A percentile compares a stretch with the other conserved stretches of the same genome.
Evolutionary conservation across 352 stramenopile genomes (phyloP).

Genomic region (Globisporangium cederbergense): DNA sequence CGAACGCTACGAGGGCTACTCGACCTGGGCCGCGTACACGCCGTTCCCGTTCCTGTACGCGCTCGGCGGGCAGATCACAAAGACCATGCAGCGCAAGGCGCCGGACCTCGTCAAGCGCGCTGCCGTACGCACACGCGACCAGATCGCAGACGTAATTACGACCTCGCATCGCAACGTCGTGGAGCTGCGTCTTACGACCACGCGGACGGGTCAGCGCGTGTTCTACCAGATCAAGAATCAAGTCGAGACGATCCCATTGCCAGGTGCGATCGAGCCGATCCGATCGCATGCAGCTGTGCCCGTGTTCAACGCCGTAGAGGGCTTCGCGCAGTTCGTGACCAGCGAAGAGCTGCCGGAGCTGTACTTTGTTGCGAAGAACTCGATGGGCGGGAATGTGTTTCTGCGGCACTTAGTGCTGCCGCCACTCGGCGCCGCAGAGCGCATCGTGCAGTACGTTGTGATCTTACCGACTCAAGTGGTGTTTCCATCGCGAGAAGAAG

Average conservation of each 20-base stretch:
- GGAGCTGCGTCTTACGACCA: conserved; percentile 56
- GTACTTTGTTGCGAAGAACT: conserved; percentile 84
- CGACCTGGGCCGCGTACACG: conserved; percentile 59
- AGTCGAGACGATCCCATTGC: conserved; percentile 49
- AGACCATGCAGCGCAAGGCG: conserved; percentile 73
- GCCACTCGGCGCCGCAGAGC: conserved; percentile 58
- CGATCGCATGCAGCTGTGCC: conserved; percentile 58
- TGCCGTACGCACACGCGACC: conserved; percentile 59
- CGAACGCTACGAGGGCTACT: conserved; percentile 53
- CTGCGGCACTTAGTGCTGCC: conserved; percentile 67
- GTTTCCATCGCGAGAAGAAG: conserved; percentile 75
- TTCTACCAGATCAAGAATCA: conserved; percentile 68
- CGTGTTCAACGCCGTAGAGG: conserved; percentile 64
- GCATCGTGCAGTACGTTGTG: conserved; percentile 67
- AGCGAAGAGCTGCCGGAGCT: conserved; percentile 81
- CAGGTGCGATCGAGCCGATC: conserved; percentile 44
- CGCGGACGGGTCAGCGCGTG: conserved; percentile 48
- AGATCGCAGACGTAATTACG: conserved; percentile 52
- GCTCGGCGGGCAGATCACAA: conserved; percentile 56
- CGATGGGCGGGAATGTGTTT: conserved; percentile 63
- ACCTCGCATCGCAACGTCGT: conserved; percentile 51
- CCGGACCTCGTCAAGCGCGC: conserved; percentile 73
- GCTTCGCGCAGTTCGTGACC: conserved; percentile 71
- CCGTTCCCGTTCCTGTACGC: conserved; percentile 75
- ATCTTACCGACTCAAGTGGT: conserved; percentile 75